phyloP scores from a whole-genome alignment of 2,329 filamentous ascomycete species.

The Pseudocercospora fijiensis region DNA sequence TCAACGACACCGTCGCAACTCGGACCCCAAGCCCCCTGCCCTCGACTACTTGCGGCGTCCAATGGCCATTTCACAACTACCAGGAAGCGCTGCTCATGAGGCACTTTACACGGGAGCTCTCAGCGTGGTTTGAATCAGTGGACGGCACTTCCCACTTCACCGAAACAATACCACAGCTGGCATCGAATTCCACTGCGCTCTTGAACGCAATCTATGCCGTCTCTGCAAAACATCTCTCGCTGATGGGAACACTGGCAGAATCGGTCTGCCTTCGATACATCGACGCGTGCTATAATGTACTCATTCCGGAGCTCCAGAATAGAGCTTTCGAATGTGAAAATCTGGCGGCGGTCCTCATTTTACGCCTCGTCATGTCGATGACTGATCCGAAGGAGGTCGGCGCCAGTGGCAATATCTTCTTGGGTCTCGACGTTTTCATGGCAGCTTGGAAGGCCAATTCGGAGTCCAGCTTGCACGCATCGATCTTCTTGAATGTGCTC shows the following conservation, averaged over 20 bases:
- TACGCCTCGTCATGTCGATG: constrained; percentile 16
- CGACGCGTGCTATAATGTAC: constrained; percentile 13
- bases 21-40: not conserved
- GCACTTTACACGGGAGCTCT: constrained; percentile 33
- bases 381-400: constrained; percentile 7
- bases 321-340: constrained; percentile 15
- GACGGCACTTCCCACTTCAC: constrained; percentile 50
- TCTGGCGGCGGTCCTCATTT: constrained; percentile 15
- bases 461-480: constrained; percentile 17
- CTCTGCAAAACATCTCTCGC: constrained; percentile 51
- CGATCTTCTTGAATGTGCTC: constrained; percentile 16
- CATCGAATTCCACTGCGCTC: constrained; percentile 51
- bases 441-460: constrained; percentile 14
- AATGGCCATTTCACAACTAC: constrained; percentile 30
- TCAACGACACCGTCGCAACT: not conserved
- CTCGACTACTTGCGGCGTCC: not conserved
- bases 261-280: constrained; percentile 14
- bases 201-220: constrained; percentile 58
- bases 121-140: constrained; percentile 32
- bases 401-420: constrained; percentile 9
- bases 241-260: constrained; percentile 11
- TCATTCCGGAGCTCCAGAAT: constrained; percentile 13
- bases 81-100: constrained; percentile 33
- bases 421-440: constrained; percentile 19
- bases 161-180: constrained; percentile 54